A percentile compares a stretch with the other conserved stretches of the same genome.
Evolutionary conservation across 192 early-diverging fungal genomes (phyloP).

Genomic region (Glomus cerebriforme): DNA sequence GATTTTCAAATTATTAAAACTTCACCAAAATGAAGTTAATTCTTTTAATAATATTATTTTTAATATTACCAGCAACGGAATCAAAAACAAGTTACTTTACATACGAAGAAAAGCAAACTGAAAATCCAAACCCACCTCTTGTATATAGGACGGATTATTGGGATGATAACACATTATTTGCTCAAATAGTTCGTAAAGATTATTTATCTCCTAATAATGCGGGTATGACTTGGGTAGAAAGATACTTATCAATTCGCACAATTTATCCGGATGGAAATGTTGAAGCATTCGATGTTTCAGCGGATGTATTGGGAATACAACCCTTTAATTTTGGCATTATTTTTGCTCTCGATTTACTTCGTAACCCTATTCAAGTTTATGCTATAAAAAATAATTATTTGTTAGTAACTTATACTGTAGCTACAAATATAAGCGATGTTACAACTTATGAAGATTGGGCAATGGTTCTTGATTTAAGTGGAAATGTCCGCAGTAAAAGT

Average conservation of each 20-base stretch:
- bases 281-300: neutral
- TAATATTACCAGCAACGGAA: no score
- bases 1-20: no score
- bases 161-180: no score
- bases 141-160: no score
- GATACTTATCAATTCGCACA: neutral
- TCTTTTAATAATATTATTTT: no score
- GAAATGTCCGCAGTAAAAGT: neutral
- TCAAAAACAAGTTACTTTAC: no score
- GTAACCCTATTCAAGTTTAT: neutral
- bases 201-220: neutral
- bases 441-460: neutral
- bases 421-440: neutral
- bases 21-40: no score
- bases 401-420: neutral
- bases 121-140: no score
- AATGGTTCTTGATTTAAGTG: neutral
- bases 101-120: no score
- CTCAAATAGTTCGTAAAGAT: no score
- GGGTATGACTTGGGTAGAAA: neutral
- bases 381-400: neutral
- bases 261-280: neutral
- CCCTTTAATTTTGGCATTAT: neutral
- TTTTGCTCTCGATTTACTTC: no score
- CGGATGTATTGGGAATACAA: neutral